Conservation (phyloP, 2,329 filamentous ascomycete species). For the Neonectria hederae region DNA sequence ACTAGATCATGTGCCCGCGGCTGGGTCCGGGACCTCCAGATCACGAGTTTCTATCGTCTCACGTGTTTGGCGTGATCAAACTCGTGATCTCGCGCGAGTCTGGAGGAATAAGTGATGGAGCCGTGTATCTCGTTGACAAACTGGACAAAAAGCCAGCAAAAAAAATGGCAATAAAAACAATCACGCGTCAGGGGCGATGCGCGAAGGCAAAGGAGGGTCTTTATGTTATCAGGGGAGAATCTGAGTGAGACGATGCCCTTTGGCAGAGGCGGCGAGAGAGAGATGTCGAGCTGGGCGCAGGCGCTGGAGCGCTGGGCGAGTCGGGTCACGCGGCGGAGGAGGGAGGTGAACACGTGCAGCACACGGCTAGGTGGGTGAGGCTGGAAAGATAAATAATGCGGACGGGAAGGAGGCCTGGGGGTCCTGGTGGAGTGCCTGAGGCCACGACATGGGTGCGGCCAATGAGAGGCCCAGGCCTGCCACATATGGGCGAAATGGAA, state of each 20-base stretch:
- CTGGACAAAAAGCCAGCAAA: constrained; percentile 15
- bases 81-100: constrained; percentile 59
- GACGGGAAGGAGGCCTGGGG: constrained; percentile 13
- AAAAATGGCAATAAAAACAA: constrained; percentile 20
- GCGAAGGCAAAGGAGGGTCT: constrained; percentile 30
- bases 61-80: constrained; percentile 58
- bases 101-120: constrained; percentile 44
- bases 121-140: constrained; percentile 30
- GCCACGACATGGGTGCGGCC: constrained; percentile 26
- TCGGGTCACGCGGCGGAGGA: constrained; percentile 52
- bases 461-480: constrained; percentile 32
- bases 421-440: constrained; percentile 33
- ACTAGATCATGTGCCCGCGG: constrained; percentile 56
- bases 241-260: constrained; percentile 32
- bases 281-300: constrained; percentile 29
- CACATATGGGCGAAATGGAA: constrained; percentile 37
- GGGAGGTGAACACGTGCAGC: constrained; percentile 52
- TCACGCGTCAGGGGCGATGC: constrained; percentile 28
- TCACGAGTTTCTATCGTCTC: constrained; percentile 56
- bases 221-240: constrained; percentile 42
- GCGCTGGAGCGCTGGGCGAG: constrained; percentile 33
- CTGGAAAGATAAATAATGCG: constrained; percentile 48
- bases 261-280: constrained; percentile 23
- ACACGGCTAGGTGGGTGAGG: constrained; percentile 45
- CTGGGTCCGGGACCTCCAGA: constrained; percentile 46